These are phyloP conservation scores for Aphanomyces astaci DNA, from an alignment of 352 stramenopile species.

Conservation along the genomic window DNA sequence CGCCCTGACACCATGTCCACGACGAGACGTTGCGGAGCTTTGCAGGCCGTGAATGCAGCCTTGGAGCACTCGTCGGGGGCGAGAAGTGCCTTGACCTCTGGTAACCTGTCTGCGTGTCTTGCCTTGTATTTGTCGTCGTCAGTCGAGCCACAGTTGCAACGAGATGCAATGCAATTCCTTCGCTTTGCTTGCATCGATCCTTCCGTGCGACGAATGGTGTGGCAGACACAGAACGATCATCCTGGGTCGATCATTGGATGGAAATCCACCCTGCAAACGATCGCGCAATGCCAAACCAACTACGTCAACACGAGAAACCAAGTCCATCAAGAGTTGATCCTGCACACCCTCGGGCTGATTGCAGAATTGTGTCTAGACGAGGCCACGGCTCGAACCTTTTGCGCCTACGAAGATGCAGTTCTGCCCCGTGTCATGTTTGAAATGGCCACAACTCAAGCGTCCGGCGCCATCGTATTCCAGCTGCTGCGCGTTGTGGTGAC, in stretches of 20 bases:
- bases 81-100: neutral
- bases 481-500: neutral
- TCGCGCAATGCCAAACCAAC: neutral
- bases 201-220: neutral
- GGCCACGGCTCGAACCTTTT: neutral
- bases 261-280: conserved; percentile 1
- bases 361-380: conserved; percentile 11
- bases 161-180: neutral
- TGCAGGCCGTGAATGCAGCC: neutral
- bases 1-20: neutral
- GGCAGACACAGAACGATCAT: neutral
- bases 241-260: neutral
- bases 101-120: neutral
- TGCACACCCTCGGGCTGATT: neutral
- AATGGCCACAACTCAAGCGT: neutral
- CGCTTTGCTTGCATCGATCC: neutral
- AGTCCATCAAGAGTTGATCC: neutral
- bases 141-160: neutral
- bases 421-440: neutral
- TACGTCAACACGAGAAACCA: neutral
- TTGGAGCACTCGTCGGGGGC: neutral
- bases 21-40: neutral
- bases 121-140: neutral
- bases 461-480: neutral
- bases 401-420: neutral